Base-by-base conservation (phyloP, 352 stramenopile genomes). In the Phytophthora quininea region DNA sequence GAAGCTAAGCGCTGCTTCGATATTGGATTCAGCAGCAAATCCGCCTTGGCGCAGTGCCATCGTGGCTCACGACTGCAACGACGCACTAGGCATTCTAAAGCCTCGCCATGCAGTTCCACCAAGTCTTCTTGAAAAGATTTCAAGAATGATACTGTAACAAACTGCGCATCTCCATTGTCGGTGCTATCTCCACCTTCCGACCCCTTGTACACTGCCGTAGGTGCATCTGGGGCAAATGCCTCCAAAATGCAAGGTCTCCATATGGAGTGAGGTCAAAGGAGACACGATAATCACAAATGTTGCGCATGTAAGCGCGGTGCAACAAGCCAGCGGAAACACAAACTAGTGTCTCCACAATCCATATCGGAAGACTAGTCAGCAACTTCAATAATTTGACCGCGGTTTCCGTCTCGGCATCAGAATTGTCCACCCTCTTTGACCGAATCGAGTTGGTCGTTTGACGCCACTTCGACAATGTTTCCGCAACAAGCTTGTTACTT, bases 191-290 rank as follows among this genome's bases (percentile, higher is more conserved):
- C 68, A 69, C 63, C 58, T 24, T 67, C 71, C 33, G 49, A 71
- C 59, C 35, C 19, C 50, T 14, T 45, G 14, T 38, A 55, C 50
- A 24, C 51, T 19, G 19, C 15, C 45, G 72, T 73, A 4, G 54
- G 60, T 29, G 62, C 62, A 62, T 93, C 84, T 2, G 82, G 78
- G 1, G 78, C 80, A 69, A 95, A 93, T 4, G 84, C 88, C 31
- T 90, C 73, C 32, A 93, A 63, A 93, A 79, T 30, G 88, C 88
- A 47, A 95, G 51, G 40, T 95, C 88, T 3, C 88, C 86, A 54
- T 94, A 95, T 6, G 88, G 88, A 54, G 76, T 91, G 48, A 95
- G 67, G 58, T 93, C 88, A 37, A 93, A 95, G 40, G 84, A 89
- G 33, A 93, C 76, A 58, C 86, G 88, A 46, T 92, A 91, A 55